Percentiles rank a stretch among this genome's conserved stretches.
Evolutionary conservation across 1,284 basidiomycete genomes (phyloP).

Genomic region (Cryptococcus neoformans): DNA sequence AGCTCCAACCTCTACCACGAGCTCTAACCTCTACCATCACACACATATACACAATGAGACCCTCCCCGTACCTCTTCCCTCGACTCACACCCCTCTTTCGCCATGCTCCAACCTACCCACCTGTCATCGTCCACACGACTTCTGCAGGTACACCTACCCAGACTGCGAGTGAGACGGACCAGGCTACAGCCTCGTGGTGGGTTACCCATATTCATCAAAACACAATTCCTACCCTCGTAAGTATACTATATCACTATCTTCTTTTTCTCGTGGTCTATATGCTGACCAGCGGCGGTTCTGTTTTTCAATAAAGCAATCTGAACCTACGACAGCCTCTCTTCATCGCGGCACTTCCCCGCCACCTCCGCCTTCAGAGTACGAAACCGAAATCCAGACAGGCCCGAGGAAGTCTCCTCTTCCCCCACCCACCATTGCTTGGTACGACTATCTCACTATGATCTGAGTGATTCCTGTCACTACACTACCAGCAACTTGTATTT

Average conservation of each 20-base stretch:
- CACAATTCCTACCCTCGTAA: neutral
- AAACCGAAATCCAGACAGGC: neutral
- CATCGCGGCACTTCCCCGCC: neutral
- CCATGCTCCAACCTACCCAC: neutral
- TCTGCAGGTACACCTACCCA: neutral
- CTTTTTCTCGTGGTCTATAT: too few relatives aligned
- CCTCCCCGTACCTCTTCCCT: slow-evolving; percentile 16
- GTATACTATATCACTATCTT: too few relatives aligned
- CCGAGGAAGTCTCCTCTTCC: slow-evolving; percentile 4
- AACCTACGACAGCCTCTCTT: too few relatives aligned
- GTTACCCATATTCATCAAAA: too few relatives aligned
- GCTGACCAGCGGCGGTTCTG: too few relatives aligned
- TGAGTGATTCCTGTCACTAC: neutral
- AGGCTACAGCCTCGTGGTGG: too few relatives aligned
- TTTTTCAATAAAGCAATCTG: too few relatives aligned
- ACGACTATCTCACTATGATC: slow-evolving; percentile 19
- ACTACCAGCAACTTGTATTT: neutral
- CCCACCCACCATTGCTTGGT: slow-evolving; percentile 18
- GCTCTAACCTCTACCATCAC: neutral
- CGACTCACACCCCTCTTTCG: slow-evolving; percentile 10
- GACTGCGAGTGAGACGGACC: too few relatives aligned
- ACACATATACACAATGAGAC: slow-evolving; percentile 13
- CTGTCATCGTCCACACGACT: neutral
- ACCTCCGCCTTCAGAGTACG: neutral
- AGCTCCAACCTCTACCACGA: too few relatives aligned